Base-by-base conservation (phyloP, 768 basidiomycete genomes). In the Tricholoma saponaceum region DNA sequence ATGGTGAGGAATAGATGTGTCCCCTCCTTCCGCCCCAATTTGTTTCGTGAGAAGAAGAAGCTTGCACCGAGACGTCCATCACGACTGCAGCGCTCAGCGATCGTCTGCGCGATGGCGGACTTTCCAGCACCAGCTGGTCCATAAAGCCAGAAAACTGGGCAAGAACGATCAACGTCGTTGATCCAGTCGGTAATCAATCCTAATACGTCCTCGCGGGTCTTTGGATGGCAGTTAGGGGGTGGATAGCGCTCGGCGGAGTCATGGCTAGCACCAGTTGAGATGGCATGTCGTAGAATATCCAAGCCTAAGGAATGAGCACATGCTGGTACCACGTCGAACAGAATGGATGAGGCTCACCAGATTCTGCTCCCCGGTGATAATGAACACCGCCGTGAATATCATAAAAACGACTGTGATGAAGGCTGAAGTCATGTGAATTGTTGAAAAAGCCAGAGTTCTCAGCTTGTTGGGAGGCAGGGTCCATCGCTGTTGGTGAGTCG, bases 31-130 rank as follows among this genome's bases (percentile, higher is more conserved):
- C 72, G 64, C 23, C 64, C 63, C 6, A 60, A 28, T 35, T 67
- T 67, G 18, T 61, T 55, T 16, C 71, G 65, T 2, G 67, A 71
- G 63, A 75, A 75, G 50, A 74, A 74, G 62, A 74, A 74, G 35
- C 64, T 68, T 0, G 70, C 72, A n/a, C 64, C 70, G 5, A 72
- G 62, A 7, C 41, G 56, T 12, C 52, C 58, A 30, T 32, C 39
- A 26, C 23, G 57, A 55, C 49, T 62, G 28, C 70, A 66, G 0
- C 43, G 22, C 26, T 66, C 70, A 3, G 69, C 66, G 6, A 68
- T 46, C 1, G 66, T 62, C 32, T 63, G 64, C 1, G 63, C 65
- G 30, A 69, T 61, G 4, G 65, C 64, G 3, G 66, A 64, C 41
- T 69, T 69, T 2, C 67, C 66, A n/a, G 58, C 55, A 1, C 69